Evolutionary conservation across 805 yeast genomes (phyloP).

Genomic region (Candida tammaniensis): DNA sequence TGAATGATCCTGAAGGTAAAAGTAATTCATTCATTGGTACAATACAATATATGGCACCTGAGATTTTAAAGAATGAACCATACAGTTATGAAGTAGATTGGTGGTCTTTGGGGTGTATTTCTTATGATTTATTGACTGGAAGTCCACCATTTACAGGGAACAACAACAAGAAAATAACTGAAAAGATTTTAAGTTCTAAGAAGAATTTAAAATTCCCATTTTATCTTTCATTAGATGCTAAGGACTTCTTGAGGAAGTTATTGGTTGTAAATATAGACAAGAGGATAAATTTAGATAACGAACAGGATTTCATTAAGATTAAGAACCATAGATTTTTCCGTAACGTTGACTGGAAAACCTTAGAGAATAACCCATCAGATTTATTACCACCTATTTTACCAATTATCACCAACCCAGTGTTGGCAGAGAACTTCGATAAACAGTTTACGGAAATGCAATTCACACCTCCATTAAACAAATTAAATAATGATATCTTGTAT

Average conservation of each 20-base stretch:
- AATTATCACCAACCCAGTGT: conserved; percentile 40
- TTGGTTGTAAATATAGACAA: conserved; percentile 36
- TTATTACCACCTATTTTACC: conserved; percentile 41
- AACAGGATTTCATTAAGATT: conserved; percentile 27
- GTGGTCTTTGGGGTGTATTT: conserved; percentile 48
- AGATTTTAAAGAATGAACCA: conserved; percentile 38
- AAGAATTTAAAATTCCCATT: conserved; percentile 38
- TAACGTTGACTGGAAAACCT: conserved; percentile 33
- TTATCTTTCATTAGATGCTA: conserved; percentile 40
- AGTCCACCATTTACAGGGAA: conserved; percentile 46
- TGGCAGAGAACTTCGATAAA: conserved; percentile 44
- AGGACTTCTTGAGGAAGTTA: conserved; percentile 37
- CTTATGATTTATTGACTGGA: conserved; percentile 42
- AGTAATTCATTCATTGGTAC: conserved; percentile 41
- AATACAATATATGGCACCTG: conserved; percentile 49
- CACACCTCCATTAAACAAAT: conserved; percentile 27
- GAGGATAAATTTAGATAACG: conserved; percentile 34
- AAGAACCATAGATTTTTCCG: conserved; percentile 40
- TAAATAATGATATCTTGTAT: conserved; percentile 31
- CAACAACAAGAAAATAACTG: conserved; percentile 36
- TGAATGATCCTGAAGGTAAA: conserved; percentile 18
- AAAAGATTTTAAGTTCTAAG: conserved; percentile 31
- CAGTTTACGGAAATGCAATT: conserved; percentile 42
- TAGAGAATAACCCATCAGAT: conserved; percentile 19
- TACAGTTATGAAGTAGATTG: conserved; percentile 45